Percentiles rank a stretch among this genome's conserved stretches.
These are phyloP conservation scores for Emericellopsis terricola DNA, from an alignment of 495 filamentous ascomycete species.

Conservation along the genomic window DNA sequence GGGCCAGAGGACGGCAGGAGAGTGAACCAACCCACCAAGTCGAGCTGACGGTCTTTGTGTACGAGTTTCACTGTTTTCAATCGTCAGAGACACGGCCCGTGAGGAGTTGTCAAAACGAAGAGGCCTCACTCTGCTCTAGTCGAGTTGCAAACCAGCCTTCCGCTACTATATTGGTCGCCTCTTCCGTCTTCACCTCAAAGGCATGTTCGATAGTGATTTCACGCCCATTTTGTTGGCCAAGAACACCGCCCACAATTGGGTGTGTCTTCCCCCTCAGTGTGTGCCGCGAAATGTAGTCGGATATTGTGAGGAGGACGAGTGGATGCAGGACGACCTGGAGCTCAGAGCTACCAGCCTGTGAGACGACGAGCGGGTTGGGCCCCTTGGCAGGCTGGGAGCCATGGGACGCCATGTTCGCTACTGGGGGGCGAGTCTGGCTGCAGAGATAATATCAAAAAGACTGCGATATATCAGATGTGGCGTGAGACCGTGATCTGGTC, in stretches of 20 bases:
- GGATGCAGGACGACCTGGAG: constrained; percentile 80
- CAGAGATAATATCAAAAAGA: no score
- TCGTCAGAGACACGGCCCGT: no score
- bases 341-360: constrained; percentile 41
- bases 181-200: constrained; percentile 54
- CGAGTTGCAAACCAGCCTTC: constrained; percentile 54
- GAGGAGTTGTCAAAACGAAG: no score
- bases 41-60: constrained; percentile 63
- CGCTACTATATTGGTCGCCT: constrained; percentile 23
- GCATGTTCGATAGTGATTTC: constrained; percentile 84
- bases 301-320: constrained; percentile 86
- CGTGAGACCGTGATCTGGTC: no score
- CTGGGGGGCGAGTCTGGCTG: no score
- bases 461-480: no score
- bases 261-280: constrained; percentile 54
- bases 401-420: no score
- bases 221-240: constrained; percentile 82
- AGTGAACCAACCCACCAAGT: constrained; percentile 94
- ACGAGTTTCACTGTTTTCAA: constrained; percentile 81
- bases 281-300: constrained; percentile 88
- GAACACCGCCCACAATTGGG: constrained; percentile 67
- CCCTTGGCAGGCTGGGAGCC: no score
- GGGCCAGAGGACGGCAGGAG: constrained; percentile 59
- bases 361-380: constrained; percentile 26
- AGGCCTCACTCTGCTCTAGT: constrained; percentile 72